Evolutionary conservation across 352 stramenopile genomes (phyloP), one percentile per base, ranked within the genome.

Genomic region (Halophytophthora batemanensis): DNA sequence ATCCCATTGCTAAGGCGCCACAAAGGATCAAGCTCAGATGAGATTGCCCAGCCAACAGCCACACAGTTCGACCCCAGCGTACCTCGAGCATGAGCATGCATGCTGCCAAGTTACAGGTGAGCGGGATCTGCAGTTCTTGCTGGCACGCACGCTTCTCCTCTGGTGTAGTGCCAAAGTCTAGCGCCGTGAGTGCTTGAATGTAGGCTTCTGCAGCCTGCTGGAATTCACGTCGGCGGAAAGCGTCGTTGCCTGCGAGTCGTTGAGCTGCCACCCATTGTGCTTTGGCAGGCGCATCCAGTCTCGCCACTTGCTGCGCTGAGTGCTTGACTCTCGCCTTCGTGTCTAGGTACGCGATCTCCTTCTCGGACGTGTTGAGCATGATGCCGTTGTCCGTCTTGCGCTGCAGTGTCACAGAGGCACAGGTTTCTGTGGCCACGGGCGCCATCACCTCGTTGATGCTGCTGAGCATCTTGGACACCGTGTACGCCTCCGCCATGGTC

Each of bases 371-470:
- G 56, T 89, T 77, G 12, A 94, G 69, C 74, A 90, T 87, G 22
- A 94, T 66, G 25, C 79, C 83, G 49, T 94, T 92, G 23, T 87
- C 79, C 28, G 77, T 71, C 42, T 74, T 85, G 21, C 78, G 74
- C 64, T 94, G 83, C 36, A 94, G 64, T 7, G 71, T 71, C 46
- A 88, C 69, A 3, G 66, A 82, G 14, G 64, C 59, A 14, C 66
- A 73, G 10, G 65, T 50, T 12, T 80, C 64, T 22, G 62, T 66
- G 17, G 67, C 76, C 19, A 88, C 71, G 2, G 80, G 80, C 3
- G 71, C 69, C 82, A 93, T 91, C 37, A 86, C 63, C 42, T 83
- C 70, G 42, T 91, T 93, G 59, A 91, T 89, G 63, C 59, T 87
- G 34, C 73, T 53, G 21, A 94, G 64, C 81, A 94, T 94, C 64